Evolutionary conservation across 2,329 filamentous ascomycete genomes (phyloP).

Genomic region (Botrytis paeoniae): DNA sequence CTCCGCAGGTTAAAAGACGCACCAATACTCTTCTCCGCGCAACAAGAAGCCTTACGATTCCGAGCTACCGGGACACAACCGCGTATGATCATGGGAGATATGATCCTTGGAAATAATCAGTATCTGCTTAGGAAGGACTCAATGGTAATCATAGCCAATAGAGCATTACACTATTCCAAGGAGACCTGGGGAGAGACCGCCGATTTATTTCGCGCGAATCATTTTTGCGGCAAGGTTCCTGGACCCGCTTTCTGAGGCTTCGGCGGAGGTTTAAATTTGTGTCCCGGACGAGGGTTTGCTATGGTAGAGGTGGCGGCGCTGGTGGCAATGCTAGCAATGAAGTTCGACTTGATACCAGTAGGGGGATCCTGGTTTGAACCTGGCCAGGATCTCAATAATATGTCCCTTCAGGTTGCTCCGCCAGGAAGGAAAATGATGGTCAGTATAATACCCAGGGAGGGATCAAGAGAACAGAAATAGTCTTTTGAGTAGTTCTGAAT

Average conservation of each 20-base stretch:
- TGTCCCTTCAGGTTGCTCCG: neutral
- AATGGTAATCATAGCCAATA: neutral
- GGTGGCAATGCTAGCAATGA: neutral
- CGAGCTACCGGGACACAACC: neutral
- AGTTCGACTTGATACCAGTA: neutral
- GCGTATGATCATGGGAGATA: conserved; percentile 11
- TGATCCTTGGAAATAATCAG: neutral
- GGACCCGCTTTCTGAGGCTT: conserved; percentile 6
- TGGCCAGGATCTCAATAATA: neutral
- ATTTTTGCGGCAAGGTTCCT: neutral
- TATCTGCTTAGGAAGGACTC: conserved; percentile 12
- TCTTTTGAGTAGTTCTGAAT: neutral
- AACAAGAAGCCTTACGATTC: conserved; percentile 13
- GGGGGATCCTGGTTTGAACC: neutral
- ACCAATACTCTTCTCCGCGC: neutral
- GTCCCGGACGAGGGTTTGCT: conserved; percentile 1
- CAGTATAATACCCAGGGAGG: neutral
- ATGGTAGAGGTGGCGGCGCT: conserved; percentile 7
- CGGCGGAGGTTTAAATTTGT: conserved; percentile 7
- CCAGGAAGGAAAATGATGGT: neutral
- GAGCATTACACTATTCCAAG: neutral
- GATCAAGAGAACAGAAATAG: neutral
- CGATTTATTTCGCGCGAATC: neutral
- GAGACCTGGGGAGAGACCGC: neutral
- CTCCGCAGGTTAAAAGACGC: neutral